Base-by-base conservation (phyloP, 441 rosid genomes). In the Biscutella laevigata region DNA sequence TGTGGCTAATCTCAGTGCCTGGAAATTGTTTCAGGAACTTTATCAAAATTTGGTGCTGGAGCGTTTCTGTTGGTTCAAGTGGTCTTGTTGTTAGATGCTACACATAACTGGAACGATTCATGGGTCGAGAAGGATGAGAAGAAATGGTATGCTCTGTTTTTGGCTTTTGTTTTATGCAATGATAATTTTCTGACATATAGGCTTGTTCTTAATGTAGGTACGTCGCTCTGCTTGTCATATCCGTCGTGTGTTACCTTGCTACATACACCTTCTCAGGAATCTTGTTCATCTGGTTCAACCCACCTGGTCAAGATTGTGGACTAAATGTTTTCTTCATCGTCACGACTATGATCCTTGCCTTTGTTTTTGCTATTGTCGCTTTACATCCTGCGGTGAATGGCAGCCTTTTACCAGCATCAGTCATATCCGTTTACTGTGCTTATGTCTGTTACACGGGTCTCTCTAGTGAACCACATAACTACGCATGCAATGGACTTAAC, bases 121-220 rank as follows among this genome's bases (percentile, higher is more conserved):
- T 92, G 97, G 99, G 94, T 84, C 39, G 97, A 72, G 71, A 88
- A 86, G 67, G 99, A 92, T 77, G 97, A 88, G 67, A 96, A 71
- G 52, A 88, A 82, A 61, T 92, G 97, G 99, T 92, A 41, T 21
- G 69, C 59, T 30, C 70, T 55, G 16, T 47, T 12, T 44, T 70
- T 24, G 16, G 26, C 47, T 55, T 62, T 7, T 40, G 45, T 53
- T 44, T 29, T 34, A 29, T 28, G n/a, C 17, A 12, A 2, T 2
- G 41, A 54, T 22, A n/a, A 6, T 2, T 3, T 26, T 37, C 28
- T 54, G 44, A 32, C 52, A 4, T 19, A 1, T 9, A 12, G 2
- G 12, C n/a, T n/a, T n/a, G 3, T 41, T 48, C 54, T 45, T 12
- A 58, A 11, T 70, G 35, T 51, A 92, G 98, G 98, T 92, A 77